Conservation (phyloP, 179 eudicot genomes). For the Silene vulgaris region DNA sequence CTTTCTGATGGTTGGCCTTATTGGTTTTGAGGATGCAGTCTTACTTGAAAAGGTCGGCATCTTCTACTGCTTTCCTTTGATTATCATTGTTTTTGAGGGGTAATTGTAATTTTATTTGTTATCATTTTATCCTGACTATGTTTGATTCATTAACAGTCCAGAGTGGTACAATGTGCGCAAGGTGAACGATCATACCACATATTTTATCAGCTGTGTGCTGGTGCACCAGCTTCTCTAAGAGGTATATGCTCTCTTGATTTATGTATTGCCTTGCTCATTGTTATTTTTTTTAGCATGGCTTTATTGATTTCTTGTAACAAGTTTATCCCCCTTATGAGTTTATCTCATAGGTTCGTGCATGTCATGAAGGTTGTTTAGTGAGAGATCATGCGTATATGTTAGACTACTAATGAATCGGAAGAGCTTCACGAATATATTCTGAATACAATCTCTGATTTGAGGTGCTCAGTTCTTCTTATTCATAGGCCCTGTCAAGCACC, state of each 20-base stretch:
- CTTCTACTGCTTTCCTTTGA: constrained; percentile 20
- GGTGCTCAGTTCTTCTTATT: background rate
- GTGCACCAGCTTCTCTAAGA: constrained; percentile 74
- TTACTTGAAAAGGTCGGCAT: constrained; percentile 83
- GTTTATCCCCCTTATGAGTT: background rate
- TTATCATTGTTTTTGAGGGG: constrained; percentile 1
- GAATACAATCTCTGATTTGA: background rate
- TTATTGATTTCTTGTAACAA: background rate
- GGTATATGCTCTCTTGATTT: constrained; percentile 37
- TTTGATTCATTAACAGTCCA: constrained; percentile 59
- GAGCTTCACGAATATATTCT: constrained; percentile 5
- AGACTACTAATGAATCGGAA: constrained; percentile 6
- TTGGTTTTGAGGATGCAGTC: constrained; percentile 44
- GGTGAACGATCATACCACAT: constrained; percentile 99
- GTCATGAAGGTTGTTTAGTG: constrained; percentile 11
- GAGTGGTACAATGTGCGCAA: constrained; percentile 94
- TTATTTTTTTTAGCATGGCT: background rate
- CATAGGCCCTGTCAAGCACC: background rate
- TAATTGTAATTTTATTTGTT: constrained; percentile 5
- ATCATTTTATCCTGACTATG: constrained; percentile 21
- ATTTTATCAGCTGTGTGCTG: constrained; percentile 97
- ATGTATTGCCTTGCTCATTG: background rate
- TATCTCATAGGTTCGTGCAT: constrained; percentile 9
- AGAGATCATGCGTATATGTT: background rate
- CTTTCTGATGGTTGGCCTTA: constrained; percentile 23